phyloP scores from a whole-genome alignment of 1,284 basidiomycete species.

The Apiotrichum laibachii region DNA sequence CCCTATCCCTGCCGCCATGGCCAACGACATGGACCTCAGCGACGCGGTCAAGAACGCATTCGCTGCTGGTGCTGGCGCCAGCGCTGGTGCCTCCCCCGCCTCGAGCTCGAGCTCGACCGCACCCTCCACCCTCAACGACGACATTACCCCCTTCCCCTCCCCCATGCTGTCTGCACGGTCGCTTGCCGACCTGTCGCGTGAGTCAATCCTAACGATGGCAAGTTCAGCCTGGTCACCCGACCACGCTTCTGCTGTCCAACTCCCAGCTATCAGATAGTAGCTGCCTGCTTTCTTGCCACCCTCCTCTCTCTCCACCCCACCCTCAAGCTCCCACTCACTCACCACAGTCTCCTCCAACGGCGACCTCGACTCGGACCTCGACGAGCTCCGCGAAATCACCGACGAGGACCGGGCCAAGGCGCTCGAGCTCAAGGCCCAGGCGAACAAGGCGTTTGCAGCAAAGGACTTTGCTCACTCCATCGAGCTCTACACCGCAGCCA shows the following conservation, averaged over 20 bases:
- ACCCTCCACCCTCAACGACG: slow-evolving; percentile 32
- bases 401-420: slow-evolving; percentile 69
- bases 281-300: neutral
- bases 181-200: slow-evolving; percentile 42
- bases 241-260: neutral
- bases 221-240: neutral
- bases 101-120: slow-evolving; percentile 14
- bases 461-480: slow-evolving; percentile 66
- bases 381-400: slow-evolving; percentile 55
- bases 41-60: slow-evolving; percentile 7
- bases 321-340: slow-evolving; percentile 8
- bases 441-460: slow-evolving; percentile 76
- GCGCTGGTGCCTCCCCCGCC: neutral
- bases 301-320: neutral
- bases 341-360: slow-evolving; percentile 44
- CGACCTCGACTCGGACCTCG: slow-evolving; percentile 45
- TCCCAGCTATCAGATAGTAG: neutral
- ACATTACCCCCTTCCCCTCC: slow-evolving; percentile 48
- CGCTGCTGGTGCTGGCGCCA: slow-evolving; percentile 10
- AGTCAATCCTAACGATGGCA: slow-evolving; percentile 9
- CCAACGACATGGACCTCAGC: slow-evolving; percentile 13
- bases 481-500: slow-evolving; percentile 70
- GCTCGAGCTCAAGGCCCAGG: slow-evolving; percentile 69
- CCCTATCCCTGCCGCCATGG: slow-evolving; percentile 4
- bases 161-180: slow-evolving; percentile 37